phyloP scores from a whole-genome alignment of 2,329 filamentous ascomycete genomes.

The Colletotrichum trifolii region DNA sequence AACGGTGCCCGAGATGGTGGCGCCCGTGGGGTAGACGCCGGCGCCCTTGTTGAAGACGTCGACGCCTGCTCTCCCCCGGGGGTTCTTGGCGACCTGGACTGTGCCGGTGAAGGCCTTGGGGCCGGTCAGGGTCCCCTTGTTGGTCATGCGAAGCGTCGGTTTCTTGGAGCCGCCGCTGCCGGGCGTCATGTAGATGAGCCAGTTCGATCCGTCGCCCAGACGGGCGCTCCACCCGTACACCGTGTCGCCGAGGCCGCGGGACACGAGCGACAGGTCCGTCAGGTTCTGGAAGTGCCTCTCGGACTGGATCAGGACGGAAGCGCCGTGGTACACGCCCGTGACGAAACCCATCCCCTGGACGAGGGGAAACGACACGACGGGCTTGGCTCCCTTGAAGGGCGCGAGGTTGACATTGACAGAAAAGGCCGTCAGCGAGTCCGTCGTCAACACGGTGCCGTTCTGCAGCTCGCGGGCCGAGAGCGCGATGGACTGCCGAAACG shows the following conservation, averaged over 20 bases:
- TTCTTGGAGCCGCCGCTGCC: constrained; percentile 65
- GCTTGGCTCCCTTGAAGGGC: constrained; percentile 52
- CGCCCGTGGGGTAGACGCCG: constrained; percentile 73
- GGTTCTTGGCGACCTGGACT: constrained; percentile 84
- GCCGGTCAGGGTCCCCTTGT: constrained; percentile 6
- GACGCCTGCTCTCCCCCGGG: constrained; percentile 61
- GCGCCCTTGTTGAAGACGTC: constrained; percentile 73
- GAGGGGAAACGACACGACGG: constrained; percentile 75
- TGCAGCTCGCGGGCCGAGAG: constrained; percentile 77
- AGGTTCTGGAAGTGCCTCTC: constrained; percentile 74
- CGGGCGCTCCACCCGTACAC: constrained; percentile 63
- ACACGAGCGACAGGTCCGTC: constrained; percentile 47
- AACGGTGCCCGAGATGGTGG: constrained; percentile 68
- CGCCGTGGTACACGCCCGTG: constrained; percentile 74
- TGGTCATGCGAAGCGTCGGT: constrained; percentile 41
- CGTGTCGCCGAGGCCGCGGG: constrained; percentile 42
- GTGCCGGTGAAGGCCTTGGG: constrained; percentile 68
- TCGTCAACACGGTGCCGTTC: constrained; percentile 60
- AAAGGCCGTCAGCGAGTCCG: constrained; percentile 58
- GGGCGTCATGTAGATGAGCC: constrained; percentile 53
- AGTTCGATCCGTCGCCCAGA: constrained; percentile 41
- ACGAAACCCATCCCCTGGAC: constrained; percentile 85
- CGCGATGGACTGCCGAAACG: constrained; percentile 73
- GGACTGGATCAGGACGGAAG: constrained; percentile 74
- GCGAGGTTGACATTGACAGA: constrained; percentile 71